Evolutionary conservation across 78 protist genomes (phyloP), one percentile per base, ranked within the genome.

Genomic region (Speleostelium caveatum): DNA sequence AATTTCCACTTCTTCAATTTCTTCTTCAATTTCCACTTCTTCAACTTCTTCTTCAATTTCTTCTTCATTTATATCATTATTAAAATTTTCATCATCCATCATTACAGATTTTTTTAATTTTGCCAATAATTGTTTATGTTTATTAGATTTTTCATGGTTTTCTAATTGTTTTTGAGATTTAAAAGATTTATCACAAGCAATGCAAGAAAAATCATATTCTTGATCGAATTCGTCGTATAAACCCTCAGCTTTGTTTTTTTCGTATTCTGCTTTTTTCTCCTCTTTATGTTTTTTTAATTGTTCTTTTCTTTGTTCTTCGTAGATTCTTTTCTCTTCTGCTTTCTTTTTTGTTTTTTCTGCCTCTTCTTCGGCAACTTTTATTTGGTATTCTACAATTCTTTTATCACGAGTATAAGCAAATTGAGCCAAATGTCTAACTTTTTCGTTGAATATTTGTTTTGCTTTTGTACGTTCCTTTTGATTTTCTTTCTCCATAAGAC

Each of bases 401-500:
- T 63, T 63, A 55, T 96, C 97, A 17, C 75, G 61, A 58, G 66
- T 90, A 67, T 86, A 76, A 30, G 86, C 92, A 35, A 76, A 92
- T n/a, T 39, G 49, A 12, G 75, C 89, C 2, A 96, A 42, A 42
- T 94, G 87, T 66, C 93, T 65, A 21, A 94, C 92, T 19, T 41
- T 33, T 12, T 86, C 94, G 45, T 90, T 76, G 39, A 39, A 85
- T 36, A 55, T 77, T 2, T 56, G 24, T 39, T 67, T 17, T 19
- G 86, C 93, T 24, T 21, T 45, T 0, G 12, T 49, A 14, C 98
- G 55, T 60, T 77, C 94, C 51, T 93, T 93, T 59, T 78, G 53
- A 86, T 96, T 96, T 58, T 94, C 96, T 72, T 92, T 89, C 78
- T 95, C 98, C 69, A 95, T 93, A 21, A 85, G 72, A 36, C 98